Base-by-base conservation (phyloP, 2,329 filamentous ascomycete species). In the Cucurbitaria berberidis region DNA sequence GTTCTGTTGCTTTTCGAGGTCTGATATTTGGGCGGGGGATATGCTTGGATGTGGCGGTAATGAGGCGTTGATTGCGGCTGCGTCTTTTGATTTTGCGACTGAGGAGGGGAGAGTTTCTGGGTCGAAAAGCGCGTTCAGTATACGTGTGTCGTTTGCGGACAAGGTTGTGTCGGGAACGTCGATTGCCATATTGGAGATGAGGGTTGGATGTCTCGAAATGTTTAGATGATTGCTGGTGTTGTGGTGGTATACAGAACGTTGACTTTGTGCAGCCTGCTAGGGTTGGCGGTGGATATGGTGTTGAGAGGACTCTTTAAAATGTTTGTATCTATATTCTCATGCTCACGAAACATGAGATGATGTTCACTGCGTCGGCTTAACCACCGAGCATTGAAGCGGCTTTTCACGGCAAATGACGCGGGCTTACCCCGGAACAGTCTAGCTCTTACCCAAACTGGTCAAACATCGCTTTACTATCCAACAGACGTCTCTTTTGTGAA, bases 71-170 rank as follows among this genome's bases (percentile, higher is more conserved):
- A 85, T 76, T 47, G 85, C 74, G 11, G 80, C 76, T 13, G 58
- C 56, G 41, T 72, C 60, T 60, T 66, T 67, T 9, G 80, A 75
- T 15, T 81, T 77, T 13, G 86, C 83, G 57, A 87, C 81, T 7
- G 70, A 72, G n/a, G 74, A 73, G 11, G 74, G 71, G 5, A 74
- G 68, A 2, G 74, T 69, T 53, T 76, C 75, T 26, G 75, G 74
- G 45, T 77, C 74, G 61, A 77, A 77, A 1, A 77, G 68, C 0
- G 75, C 73, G 35, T 69, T 64, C 13, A 77, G 59, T 18, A 77
- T 74, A 41, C 68, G 69, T 3, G 59, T 59, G 55, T 77, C 75
- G 38, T 76, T 76, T 18, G 66, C 53, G 22, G 73, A 70, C 19
- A 77, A 60, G 5, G 57, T 49, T 3, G 64, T 89, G 81, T 51